Base-by-base conservation (phyloP, 176 grass and related monocot species). In the Dactylis glomerata region DNA sequence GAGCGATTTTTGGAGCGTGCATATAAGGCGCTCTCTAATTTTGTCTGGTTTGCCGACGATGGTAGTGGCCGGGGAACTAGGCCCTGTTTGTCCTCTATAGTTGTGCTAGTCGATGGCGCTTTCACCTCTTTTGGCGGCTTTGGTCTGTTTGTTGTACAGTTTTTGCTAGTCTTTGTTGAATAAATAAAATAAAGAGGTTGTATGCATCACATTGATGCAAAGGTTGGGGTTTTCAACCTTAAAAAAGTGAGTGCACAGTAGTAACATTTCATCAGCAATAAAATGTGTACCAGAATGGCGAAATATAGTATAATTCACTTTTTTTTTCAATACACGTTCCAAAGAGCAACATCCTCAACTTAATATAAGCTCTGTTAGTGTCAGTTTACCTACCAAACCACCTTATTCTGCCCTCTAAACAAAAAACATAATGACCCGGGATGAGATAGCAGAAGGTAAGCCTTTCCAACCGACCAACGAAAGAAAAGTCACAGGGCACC, bases 381-480 rank as follows among this genome's bases (percentile, higher is more conserved):
- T 42, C 37, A 71, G 68, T 22, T 15, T 44, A 71, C 68, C 68
- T 45, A 45, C 13, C 23, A 72, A 72, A 72, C 13, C 40, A 72
- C 23, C 68, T 10, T 28, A 36, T 55, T 34, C 73, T 51, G 22
- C 19, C 46, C 14, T 34, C 22, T 38, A 57, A 38, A 59, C 33
- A 62, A 42, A 30, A 61, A 36, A 64, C 16, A n/a, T 5, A 20
- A 64, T 45, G 59, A 27, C 58, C 77, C 19, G 33, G 56, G 26
- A 33, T 15, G 42, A 59, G 41, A 10, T 32, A 65, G 58, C 59
- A 49, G 5, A 33, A 23, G 59, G 31, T 10, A 80, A 66, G 17
- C 24, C 57, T 79, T 79, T 68, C 22, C 12, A 17, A 81, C 62
- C 30, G 62, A 68, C 44, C 79, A 68, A 81, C 30, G 12, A 52